These are phyloP conservation scores for Marasmius tenuissimus DNA, from an alignment of 1,284 basidiomycete genomes.

Conservation along the genomic window DNA sequence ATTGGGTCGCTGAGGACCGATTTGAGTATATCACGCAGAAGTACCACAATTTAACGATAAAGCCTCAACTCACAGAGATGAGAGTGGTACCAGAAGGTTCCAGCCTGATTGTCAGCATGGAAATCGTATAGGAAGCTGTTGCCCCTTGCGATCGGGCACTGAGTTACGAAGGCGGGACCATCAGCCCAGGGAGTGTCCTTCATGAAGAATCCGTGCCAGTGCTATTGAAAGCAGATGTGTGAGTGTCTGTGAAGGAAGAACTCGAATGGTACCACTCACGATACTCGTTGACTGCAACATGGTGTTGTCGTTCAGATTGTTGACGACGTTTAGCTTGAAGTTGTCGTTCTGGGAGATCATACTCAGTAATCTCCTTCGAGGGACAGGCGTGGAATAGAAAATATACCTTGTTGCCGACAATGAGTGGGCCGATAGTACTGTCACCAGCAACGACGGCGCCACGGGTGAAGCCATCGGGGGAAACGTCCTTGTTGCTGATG, in stretches of 20 bases:
- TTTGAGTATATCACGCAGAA: not conserved
- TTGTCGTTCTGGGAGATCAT: constrained; percentile 14
- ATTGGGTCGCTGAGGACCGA: constrained; percentile 24
- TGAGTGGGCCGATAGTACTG: constrained; percentile 16
- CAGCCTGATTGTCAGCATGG: constrained; percentile 31
- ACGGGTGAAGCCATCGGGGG: not conserved
- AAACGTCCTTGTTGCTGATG: not conserved
- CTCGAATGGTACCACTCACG: not conserved
- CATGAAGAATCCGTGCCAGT: constrained; percentile 42
- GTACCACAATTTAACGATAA: too few relatives aligned
- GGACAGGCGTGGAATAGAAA: not conserved
- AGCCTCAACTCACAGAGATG: constrained; percentile 31
- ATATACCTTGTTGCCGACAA: constrained; percentile 17
- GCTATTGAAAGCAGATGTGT: constrained; percentile 20
- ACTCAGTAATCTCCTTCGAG: not conserved
- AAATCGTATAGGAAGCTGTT: constrained; percentile 34
- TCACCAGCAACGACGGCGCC: constrained; percentile 4
- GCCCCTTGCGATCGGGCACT: constrained; percentile 40
- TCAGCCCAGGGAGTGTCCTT: constrained; percentile 31
- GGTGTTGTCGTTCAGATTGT: constrained; percentile 18
- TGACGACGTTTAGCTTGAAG: constrained; percentile 22
- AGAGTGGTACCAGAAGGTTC: constrained; percentile 47
- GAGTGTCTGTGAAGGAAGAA: not conserved
- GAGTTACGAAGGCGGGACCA: constrained; percentile 31
- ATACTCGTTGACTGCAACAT: constrained; percentile 17